phyloP scores from a whole-genome alignment of 2,329 filamentous ascomycete genomes.

The Pseudopithomyces chartarum region DNA sequence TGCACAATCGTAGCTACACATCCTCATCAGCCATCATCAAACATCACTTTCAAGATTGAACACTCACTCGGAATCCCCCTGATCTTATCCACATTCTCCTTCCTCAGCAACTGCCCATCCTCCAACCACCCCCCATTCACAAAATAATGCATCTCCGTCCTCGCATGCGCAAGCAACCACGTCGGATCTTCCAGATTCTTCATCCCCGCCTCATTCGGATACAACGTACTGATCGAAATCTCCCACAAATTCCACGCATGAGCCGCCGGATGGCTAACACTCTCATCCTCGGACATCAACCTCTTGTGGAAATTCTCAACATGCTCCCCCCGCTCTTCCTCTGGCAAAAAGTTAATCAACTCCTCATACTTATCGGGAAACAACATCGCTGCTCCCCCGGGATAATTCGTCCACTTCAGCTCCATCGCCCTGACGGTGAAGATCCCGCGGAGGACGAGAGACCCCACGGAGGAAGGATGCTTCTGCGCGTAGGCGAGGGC shows the following conservation, averaged over 20 bases:
- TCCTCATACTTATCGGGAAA: conserved; percentile 44
- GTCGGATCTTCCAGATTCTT: conserved; percentile 31
- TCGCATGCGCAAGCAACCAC: conserved; percentile 44
- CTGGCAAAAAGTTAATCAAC: background rate
- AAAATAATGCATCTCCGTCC: conserved; percentile 52
- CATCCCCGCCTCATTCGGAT: conserved; percentile 21
- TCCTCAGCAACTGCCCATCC: conserved; percentile 47
- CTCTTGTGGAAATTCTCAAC: background rate
- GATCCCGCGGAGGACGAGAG: conserved; percentile 51
- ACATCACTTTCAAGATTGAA: background rate
- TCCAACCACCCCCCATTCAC: conserved; percentile 49
- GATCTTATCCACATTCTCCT: conserved; percentile 43
- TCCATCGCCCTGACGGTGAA: conserved; percentile 47
- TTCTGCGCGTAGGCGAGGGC: conserved; percentile 52
- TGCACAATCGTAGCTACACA: conserved; percentile 45
- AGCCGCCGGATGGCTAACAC: background rate
- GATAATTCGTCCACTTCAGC: conserved; percentile 42
- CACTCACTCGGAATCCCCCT: conserved; percentile 40
- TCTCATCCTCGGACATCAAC: background rate
- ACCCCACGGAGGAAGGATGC: conserved; percentile 46
- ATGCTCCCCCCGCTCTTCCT: background rate
- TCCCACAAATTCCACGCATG: background rate
- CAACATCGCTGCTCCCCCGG: conserved; percentile 34
- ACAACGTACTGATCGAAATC: conserved; percentile 22
- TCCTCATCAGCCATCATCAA: background rate